phyloP scores from a whole-genome alignment of 2,329 filamentous ascomycete genomes.

The Byssochlamys sp. region DNA sequence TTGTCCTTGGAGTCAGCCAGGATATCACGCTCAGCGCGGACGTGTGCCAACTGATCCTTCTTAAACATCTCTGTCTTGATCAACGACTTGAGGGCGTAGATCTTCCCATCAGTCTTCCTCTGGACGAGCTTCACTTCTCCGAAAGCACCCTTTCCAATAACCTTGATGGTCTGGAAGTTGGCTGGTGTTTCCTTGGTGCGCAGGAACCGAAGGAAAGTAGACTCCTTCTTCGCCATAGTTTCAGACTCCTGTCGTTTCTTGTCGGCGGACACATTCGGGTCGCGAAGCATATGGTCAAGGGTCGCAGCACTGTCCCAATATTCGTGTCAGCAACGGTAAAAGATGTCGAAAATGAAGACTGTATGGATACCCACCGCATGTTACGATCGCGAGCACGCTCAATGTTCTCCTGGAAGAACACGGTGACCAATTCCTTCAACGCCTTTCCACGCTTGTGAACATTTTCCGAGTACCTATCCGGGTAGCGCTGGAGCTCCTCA shows the following conservation, averaged over 20 bases:
- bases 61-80: constrained; percentile 99
- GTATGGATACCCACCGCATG: constrained; percentile 59
- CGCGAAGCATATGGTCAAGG: constrained; percentile 73
- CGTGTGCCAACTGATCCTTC: constrained; percentile 94
- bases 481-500: constrained; percentile 65
- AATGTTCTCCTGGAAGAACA: constrained; percentile 97
- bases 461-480: constrained; percentile 79
- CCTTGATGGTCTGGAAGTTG: constrained; percentile 93
- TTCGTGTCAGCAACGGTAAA: constrained; percentile 2
- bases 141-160: constrained; percentile 97
- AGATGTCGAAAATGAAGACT: neutral
- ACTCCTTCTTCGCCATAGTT: constrained; percentile 76
- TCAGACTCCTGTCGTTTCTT: constrained; percentile 78
- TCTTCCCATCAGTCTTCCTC: constrained; percentile 89
- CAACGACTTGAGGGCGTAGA: constrained; percentile 95
- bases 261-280: constrained; percentile 62
- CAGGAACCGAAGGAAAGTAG: constrained; percentile 85
- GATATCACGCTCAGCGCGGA: constrained; percentile 94
- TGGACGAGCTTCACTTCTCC: constrained; percentile 96
- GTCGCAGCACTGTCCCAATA: constrained; percentile 64
- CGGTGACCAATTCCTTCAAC: constrained; percentile 56
- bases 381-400: constrained; percentile 92
- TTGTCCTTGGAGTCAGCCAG: constrained; percentile 92
- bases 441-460: constrained; percentile 64
- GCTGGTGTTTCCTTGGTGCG: constrained; percentile 85